phyloP scores from a whole-genome alignment of 352 stramenopile genomes.

The Thraustotheca clavata region DNA sequence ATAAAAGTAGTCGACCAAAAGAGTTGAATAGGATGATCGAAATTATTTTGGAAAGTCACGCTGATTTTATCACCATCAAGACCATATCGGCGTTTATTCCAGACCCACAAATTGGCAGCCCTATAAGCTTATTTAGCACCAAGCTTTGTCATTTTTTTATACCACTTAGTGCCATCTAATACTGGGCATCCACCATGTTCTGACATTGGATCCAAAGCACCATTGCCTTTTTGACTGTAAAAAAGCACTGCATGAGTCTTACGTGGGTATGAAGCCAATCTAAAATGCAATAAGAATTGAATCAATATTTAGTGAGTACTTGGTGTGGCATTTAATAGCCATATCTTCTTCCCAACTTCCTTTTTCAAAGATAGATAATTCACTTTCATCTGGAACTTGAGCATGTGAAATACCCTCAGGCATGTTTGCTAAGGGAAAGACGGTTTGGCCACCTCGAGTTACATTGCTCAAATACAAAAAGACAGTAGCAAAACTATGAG shows the following conservation, averaged over 20 bases:
- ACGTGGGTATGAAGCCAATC: conserved; percentile 20
- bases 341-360: conserved; percentile 20
- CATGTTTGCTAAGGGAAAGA: conserved; percentile 27
- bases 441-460: conserved; percentile 27
- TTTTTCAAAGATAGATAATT: conserved; percentile 18
- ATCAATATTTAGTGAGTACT: conserved; percentile 10
- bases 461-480: conserved; percentile 26
- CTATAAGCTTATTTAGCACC: conserved; percentile 24
- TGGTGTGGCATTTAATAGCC: conserved; percentile 19
- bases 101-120: conserved; percentile 83
- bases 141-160: conserved; percentile 59
- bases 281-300: background rate
- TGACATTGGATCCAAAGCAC: conserved; percentile 18
- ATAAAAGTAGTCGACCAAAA: conserved; percentile 69
- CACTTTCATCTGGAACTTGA: background rate
- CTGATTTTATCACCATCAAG: conserved; percentile 31
- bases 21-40: conserved; percentile 36
- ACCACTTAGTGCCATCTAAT: conserved; percentile 21
- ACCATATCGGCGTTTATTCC: conserved; percentile 50
- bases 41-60: conserved; percentile 64
- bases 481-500: conserved; percentile 21
- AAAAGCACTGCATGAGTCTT: conserved; percentile 80
- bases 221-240: conserved; percentile 62
- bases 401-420: conserved; percentile 15
- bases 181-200: conserved; percentile 19